These are phyloP conservation scores for Lachnellula subtilissima DNA, from an alignment of 2,329 filamentous ascomycete species.

Conservation along the genomic window DNA sequence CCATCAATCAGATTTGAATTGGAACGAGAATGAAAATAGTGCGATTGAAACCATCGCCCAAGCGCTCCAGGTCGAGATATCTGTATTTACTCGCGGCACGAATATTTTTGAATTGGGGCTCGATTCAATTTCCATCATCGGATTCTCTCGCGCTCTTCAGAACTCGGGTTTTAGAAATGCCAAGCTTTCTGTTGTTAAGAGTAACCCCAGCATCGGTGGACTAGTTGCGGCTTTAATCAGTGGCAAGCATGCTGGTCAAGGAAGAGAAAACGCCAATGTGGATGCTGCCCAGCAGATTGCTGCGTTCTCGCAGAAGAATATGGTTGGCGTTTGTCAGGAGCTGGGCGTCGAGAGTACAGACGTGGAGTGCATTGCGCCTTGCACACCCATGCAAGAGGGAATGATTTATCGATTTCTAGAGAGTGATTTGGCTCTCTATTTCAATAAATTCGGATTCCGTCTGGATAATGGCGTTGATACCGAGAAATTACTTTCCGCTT, in stretches of 20 bases:
- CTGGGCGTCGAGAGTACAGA: conserved; percentile 47
- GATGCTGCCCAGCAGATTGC: conserved; percentile 37
- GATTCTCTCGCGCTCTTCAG: conserved; percentile 61
- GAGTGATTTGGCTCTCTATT: conserved; percentile 59
- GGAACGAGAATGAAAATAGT: conserved; percentile 37
- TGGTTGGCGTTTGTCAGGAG: conserved; percentile 35
- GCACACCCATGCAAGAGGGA: conserved; percentile 80
- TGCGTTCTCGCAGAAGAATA: conserved; percentile 34
- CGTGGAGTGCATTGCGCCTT: conserved; percentile 73
- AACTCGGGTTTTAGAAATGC: conserved; percentile 55
- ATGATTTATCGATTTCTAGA: conserved; percentile 70
- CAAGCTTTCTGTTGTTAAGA: conserved; percentile 63
- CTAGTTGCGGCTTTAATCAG: conserved; percentile 35
- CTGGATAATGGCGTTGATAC: conserved; percentile 45
- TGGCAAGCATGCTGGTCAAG: background rate
- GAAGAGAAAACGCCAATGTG: conserved; percentile 21
- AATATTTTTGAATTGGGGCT: conserved; percentile 83
- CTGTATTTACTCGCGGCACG: conserved; percentile 44
- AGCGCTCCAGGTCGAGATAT: conserved; percentile 32
- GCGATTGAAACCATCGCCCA: conserved; percentile 52
- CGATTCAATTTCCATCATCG: conserved; percentile 80
- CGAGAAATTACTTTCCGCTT: conserved; percentile 49
- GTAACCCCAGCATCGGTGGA: conserved; percentile 48
- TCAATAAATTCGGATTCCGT: conserved; percentile 65
- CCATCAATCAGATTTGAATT: conserved; percentile 27